phyloP scores from a whole-genome alignment of 2,329 filamentous ascomycete species.

The Neospermospora avenae region DNA sequence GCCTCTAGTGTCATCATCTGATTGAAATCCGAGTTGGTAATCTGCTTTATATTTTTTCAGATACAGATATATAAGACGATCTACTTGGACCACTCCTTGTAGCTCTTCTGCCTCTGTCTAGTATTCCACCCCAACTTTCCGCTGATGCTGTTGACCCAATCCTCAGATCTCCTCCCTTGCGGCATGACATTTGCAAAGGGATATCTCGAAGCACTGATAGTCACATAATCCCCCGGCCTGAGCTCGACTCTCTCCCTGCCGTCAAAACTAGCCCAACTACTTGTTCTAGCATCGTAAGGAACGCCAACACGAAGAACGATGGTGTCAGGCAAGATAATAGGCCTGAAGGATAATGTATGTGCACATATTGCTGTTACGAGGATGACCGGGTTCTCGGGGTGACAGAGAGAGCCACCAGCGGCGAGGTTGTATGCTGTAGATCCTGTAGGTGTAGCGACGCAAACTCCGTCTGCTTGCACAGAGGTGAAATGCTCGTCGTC shows the following conservation, averaged over 20 bases:
- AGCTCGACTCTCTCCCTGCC: constrained; percentile 85
- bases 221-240: constrained; percentile 76
- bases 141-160: constrained; percentile 80
- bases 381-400: constrained; percentile 95
- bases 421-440: constrained; percentile 95
- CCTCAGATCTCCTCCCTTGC: constrained; percentile 65
- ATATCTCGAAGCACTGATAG: constrained; percentile 75
- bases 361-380: constrained; percentile 92
- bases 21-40: background rate
- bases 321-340: constrained; percentile 95
- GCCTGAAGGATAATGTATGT: constrained; percentile 90
- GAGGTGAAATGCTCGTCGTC: constrained; percentile 93
- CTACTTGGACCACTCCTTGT: constrained; percentile 38
- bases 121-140: constrained; percentile 81
- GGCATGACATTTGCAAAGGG: constrained; percentile 77
- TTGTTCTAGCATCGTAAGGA: constrained; percentile 87
- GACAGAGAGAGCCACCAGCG: constrained; percentile 90
- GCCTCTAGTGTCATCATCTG: background rate
- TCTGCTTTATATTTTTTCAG: background rate
- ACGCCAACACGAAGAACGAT: constrained; percentile 91
- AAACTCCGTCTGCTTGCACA: constrained; percentile 87
- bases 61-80: background rate
- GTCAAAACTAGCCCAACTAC: constrained; percentile 97
- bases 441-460: constrained; percentile 90
- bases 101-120: constrained; percentile 69